Base-by-base conservation (phyloP, 495 filamentous ascomycete genomes). In the Chaetomidium leptoderma region DNA sequence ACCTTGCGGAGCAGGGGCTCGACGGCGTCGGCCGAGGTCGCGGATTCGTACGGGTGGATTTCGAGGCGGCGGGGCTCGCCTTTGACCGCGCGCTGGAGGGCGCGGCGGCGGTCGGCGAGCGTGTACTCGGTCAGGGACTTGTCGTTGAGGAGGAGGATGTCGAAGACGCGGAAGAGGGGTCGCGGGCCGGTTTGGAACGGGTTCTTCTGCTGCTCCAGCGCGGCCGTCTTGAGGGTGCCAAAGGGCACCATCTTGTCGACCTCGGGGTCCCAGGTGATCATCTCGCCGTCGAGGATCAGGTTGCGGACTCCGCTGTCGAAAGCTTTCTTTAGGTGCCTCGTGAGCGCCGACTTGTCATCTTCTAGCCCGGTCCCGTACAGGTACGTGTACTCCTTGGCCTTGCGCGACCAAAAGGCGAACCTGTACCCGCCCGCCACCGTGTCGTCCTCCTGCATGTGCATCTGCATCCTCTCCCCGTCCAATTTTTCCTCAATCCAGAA, bases 401-500 rank as follows among this genome's bases (percentile, higher is more conserved):
- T 97, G 17, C 93, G 78, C 13, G 91, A 96, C 93, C 93, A 98
- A 71, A 95, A 98, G 24, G 74, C 76, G 68, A 97, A 97, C 55
- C 74, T 78, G 55, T 79, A 85, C 17, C 90, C 89, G 3, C 91
- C 90, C 0, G 82, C 77, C 0, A 82, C 72, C 4, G 68, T 74
- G 13, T 82, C 72, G 58, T 96, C 91, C 39, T 88, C 78, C 23
- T 79, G 71, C 89, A 96, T 96, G 65, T 98, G 93, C 62, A 98
- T 78, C 72, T 98, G 93, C 88, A 98, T 96, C 46, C 93, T 80
- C 74, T 98, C 93, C 6, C 93, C 93, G 65, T 98, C 93, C 16
- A 98, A 76, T 71, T 98, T 98, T 75, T 98, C 93, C 67, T 98
- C 93, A 36, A 97, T 92, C 91, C 91, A 98, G 65, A 96, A 97